Percentiles rank a stretch among this genome's conserved stretches.
Conservation (phyloP, 106 monocot genomes). For the Chionographis japonica region DNA sequence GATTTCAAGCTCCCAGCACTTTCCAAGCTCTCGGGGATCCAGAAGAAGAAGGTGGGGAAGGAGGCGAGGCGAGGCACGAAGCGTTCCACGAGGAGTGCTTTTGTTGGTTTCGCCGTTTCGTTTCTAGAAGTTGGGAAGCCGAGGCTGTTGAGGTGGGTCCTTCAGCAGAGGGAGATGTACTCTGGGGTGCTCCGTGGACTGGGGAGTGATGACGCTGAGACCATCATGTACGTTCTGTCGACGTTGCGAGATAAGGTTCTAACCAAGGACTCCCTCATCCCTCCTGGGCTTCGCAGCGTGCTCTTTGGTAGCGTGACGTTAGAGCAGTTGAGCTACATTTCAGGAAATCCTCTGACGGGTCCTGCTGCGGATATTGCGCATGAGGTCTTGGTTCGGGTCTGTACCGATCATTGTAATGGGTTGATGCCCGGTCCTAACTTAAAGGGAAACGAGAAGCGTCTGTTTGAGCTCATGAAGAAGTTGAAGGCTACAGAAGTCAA, state of each 20-base stretch:
- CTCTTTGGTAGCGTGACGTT: constrained; percentile 86
- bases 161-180: constrained; percentile 81
- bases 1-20: constrained; percentile 66
- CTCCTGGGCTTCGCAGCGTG: constrained; percentile 74
- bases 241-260: constrained; percentile 60
- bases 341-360: constrained; percentile 58
- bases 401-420: constrained; percentile 87
- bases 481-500: constrained; percentile 63
- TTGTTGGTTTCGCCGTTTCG: constrained; percentile 80
- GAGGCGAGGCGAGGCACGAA: constrained; percentile 17
- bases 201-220: constrained; percentile 59
- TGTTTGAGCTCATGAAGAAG: constrained; percentile 88
- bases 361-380: constrained; percentile 70
- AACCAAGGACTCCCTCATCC: constrained; percentile 44
- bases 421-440: constrained; percentile 67
- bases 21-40: constrained; percentile 46
- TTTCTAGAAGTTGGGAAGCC: constrained; percentile 87
- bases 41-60: constrained; percentile 29
- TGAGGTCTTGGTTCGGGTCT: constrained; percentile 77
- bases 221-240: constrained; percentile 50
- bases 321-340: constrained; percentile 74
- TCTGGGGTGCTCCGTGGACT: constrained; percentile 67
- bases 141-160: constrained; percentile 64
- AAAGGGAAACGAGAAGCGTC: constrained; percentile 76
- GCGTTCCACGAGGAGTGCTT: constrained; percentile 41